A percentile compares a stretch with the other conserved stretches of the same genome.
These are phyloP conservation scores for Furcasterigmium sp. DNA, from an alignment of 2,329 filamentous ascomycete species.

Conservation along the genomic window DNA sequence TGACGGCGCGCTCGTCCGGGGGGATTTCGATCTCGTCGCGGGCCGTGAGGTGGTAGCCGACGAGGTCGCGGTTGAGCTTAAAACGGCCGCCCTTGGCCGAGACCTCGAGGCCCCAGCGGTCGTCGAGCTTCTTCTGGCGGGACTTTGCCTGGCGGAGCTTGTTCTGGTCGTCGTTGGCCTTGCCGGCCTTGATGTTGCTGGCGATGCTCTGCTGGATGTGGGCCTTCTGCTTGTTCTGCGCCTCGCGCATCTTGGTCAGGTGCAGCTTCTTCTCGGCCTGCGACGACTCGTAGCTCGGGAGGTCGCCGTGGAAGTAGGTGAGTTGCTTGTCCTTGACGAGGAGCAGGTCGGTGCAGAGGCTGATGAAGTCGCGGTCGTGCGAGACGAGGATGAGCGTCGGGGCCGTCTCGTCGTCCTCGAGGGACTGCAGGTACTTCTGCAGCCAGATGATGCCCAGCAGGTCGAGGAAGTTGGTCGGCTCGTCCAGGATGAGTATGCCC, in stretches of 20 bases:
- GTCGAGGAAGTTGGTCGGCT: conserved; percentile 84
- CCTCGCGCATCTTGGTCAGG: conserved; percentile 71
- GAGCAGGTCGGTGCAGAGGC: conserved; percentile 71
- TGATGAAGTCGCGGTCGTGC: conserved; percentile 77
- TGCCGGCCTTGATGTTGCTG: conserved; percentile 69
- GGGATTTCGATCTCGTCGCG: conserved; percentile 70
- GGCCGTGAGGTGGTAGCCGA: conserved; percentile 52
- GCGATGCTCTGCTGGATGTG: conserved; percentile 76
- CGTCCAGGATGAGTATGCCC: conserved; percentile 77
- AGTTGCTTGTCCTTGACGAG: conserved; percentile 69
- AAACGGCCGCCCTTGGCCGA: conserved; percentile 68
- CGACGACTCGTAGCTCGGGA: conserved; percentile 66
- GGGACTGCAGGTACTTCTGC: conserved; percentile 61
- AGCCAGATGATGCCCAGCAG: conserved; percentile 82
- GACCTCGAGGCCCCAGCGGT: conserved; percentile 72
- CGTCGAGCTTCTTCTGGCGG: conserved; percentile 78
- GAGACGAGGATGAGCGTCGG: conserved; percentile 74
- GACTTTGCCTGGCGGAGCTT: conserved; percentile 82
- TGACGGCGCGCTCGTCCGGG: conserved; percentile 52
- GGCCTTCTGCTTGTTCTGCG: conserved; percentile 73
- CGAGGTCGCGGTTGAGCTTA: conserved; percentile 72
- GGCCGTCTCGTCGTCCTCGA: conserved; percentile 45
- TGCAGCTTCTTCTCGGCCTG: conserved; percentile 63
- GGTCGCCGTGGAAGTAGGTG: conserved; percentile 69
- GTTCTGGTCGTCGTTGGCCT: conserved; percentile 75